Percentiles rank a stretch among this genome's conserved stretches.
phyloP scores from a whole-genome alignment of 83 land plant species.

The Larix sibirica region DNA sequence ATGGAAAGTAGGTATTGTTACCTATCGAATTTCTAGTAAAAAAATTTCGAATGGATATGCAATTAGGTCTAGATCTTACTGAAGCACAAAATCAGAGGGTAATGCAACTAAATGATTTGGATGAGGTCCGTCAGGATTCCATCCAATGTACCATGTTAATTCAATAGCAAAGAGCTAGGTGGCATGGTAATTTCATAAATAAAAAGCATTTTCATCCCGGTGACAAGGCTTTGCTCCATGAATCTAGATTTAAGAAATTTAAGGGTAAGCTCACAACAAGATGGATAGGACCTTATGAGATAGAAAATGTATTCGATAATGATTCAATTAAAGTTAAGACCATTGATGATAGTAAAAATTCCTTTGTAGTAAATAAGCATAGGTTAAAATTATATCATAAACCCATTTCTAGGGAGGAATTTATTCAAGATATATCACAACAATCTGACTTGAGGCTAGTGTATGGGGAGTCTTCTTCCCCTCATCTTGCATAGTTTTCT shows the following conservation, averaged over 20 bases:
- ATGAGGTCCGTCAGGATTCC: background rate
- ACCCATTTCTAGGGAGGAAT: background rate
- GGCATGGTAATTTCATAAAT: background rate
- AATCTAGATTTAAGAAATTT: background rate
- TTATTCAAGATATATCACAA: background rate
- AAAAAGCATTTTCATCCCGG: background rate
- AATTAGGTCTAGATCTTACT: background rate
- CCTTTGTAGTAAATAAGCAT: background rate
- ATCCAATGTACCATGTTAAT: background rate
- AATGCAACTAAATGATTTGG: background rate
- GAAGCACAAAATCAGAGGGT: background rate
- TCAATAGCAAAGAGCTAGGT: background rate
- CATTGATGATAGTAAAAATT: background rate
- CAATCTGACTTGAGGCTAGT: too few relatives aligned
- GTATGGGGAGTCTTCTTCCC: too few relatives aligned
- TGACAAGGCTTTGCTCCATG: background rate
- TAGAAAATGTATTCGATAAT: background rate
- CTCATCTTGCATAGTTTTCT: too few relatives aligned
- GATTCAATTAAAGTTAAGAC: background rate
- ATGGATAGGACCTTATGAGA: background rate
- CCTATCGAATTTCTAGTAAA: background rate
- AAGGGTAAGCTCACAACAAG: background rate
- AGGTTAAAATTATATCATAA: background rate
- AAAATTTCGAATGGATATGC: background rate
- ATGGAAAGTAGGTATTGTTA: background rate